Evolutionary conservation across 2,329 filamentous ascomycete genomes (phyloP).

Genomic region (Huntiella decipiens): DNA sequence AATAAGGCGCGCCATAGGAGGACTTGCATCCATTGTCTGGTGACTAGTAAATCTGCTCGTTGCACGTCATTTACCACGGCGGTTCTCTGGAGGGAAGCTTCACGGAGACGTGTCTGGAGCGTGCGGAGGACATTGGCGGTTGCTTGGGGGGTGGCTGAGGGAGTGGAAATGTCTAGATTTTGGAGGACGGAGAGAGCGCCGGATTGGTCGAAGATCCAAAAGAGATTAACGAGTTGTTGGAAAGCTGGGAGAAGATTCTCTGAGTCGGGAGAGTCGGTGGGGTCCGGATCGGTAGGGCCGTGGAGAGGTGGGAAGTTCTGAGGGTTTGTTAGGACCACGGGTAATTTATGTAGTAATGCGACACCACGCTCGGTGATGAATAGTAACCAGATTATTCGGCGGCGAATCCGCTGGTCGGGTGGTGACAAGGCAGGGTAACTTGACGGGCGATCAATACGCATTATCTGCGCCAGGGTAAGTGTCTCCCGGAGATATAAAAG

Average conservation of each 20-base stretch:
- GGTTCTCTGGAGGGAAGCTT: constrained; percentile 18
- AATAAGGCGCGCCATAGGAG: constrained; percentile 26
- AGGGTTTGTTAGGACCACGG: constrained; percentile 23
- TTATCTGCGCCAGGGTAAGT: constrained; percentile 31
- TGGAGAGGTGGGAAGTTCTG: constrained; percentile 20
- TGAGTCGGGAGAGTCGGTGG: constrained; percentile 15
- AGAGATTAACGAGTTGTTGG: constrained; percentile 28
- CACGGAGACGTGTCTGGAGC: constrained; percentile 25
- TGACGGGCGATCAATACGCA: constrained; percentile 23
- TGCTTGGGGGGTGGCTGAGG: constrained; percentile 14
- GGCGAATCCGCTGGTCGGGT: constrained; percentile 25
- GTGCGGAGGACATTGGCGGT: constrained; percentile 20
- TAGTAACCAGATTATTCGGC: constrained; percentile 27
- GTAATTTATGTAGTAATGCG: constrained; percentile 29
- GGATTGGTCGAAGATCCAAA: constrained; percentile 31
- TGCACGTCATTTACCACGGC: constrained; percentile 27
- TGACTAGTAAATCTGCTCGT: constrained; percentile 29
- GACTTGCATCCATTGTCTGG: constrained; percentile 31
- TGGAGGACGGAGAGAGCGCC: constrained; percentile 28
- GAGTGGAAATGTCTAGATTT: background rate
- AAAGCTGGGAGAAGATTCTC: constrained; percentile 29
- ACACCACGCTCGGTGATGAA: constrained; percentile 32
- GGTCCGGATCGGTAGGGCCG: constrained; percentile 1
- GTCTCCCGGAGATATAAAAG: constrained; percentile 30
- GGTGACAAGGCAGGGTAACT: background rate